Evolutionary conservation across 441 rosid species (phyloP).

Genomic region (Dalechampia spathulata): DNA sequence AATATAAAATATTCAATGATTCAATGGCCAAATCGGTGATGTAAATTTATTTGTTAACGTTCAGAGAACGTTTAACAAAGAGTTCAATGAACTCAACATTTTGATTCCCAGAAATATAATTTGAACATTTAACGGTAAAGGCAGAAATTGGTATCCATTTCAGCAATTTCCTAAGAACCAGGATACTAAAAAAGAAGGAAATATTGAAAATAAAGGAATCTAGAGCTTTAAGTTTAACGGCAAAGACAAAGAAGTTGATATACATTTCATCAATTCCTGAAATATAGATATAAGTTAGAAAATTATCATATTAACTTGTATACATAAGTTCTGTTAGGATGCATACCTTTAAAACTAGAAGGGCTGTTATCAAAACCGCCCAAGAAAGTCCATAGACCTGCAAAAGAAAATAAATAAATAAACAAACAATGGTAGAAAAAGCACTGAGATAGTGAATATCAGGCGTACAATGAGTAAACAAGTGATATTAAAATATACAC

Average conservation of each 20-base stretch:
- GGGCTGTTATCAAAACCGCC: constrained; percentile 55
- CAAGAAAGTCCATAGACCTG: constrained; percentile 92
- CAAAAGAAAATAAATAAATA: constrained; percentile 15
- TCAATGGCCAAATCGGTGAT: too few species aligned
- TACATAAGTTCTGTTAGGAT: not conserved
- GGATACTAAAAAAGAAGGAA: not conserved
- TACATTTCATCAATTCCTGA: not conserved
- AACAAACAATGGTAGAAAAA: not conserved
- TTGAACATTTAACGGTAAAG: too few species aligned
- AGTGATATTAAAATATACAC: not conserved
- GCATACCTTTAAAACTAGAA: constrained; percentile 79
- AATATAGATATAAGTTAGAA: not conserved
- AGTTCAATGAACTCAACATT: too few species aligned
- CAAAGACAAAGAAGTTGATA: not conserved
- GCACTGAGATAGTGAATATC: not conserved
- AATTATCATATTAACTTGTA: not conserved
- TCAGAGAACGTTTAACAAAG: too few species aligned
- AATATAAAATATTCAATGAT: too few species aligned
- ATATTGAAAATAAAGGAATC: not conserved
- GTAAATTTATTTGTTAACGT: too few species aligned
- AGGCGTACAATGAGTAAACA: constrained; percentile 7
- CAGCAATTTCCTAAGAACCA: too few species aligned
- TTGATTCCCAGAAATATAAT: too few species aligned
- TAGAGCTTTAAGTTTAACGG: not conserved
- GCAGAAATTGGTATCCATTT: too few species aligned